A percentile compares a stretch with the other conserved stretches of the same genome.
Conservation (phyloP, 2,329 filamentous ascomycete species). For the Graphilbum ipis-grandicollis region DNA sequence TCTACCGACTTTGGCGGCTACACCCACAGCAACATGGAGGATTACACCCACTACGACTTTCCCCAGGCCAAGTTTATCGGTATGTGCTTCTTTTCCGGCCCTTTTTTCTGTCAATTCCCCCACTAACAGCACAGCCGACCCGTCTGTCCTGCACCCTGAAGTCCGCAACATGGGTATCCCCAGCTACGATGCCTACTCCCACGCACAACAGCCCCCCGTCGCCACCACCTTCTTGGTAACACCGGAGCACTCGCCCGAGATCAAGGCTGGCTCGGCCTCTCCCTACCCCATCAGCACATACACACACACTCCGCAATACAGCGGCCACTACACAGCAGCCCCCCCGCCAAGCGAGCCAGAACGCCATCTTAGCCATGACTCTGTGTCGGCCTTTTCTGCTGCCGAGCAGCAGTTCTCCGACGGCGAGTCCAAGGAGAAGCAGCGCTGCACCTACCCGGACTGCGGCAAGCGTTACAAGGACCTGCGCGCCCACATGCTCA, state of each 20-base stretch:
- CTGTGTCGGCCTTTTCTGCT: slow-evolving; percentile 37
- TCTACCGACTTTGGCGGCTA: slow-evolving; percentile 38
- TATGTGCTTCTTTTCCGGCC: slow-evolving; percentile 33
- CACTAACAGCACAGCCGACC: slow-evolving; percentile 22
- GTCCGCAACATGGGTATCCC: slow-evolving; percentile 32
- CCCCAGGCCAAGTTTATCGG: slow-evolving; percentile 35
- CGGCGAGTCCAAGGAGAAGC: slow-evolving; percentile 48
- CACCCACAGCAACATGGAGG: slow-evolving; percentile 28
- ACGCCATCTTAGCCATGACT: slow-evolving; percentile 52
- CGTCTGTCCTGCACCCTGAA: slow-evolving; percentile 36
- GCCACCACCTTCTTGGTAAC: slow-evolving; percentile 34
- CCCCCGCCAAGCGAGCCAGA: slow-evolving; percentile 25
- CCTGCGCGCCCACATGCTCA: slow-evolving; percentile 85
- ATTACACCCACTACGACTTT: slow-evolving; percentile 30
- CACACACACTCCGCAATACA: slow-evolving; percentile 13
- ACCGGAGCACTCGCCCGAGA: slow-evolving; percentile 39
- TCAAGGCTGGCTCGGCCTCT: slow-evolving; percentile 29
- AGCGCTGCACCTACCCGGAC: slow-evolving; percentile 64
- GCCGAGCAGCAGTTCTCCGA: slow-evolving; percentile 43
- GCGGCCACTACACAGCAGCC: slow-evolving; percentile 24
- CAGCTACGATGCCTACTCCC: slow-evolving; percentile 31
- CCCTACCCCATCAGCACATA: slow-evolving; percentile 30
- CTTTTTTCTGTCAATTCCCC: slow-evolving; percentile 13
- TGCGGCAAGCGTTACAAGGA: slow-evolving; percentile 83
- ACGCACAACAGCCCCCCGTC: slow-evolving; percentile 14